These are phyloP conservation scores for Boechera divaricarpa DNA, from an alignment of 345 rosid genomes.

Conservation along the genomic window DNA sequence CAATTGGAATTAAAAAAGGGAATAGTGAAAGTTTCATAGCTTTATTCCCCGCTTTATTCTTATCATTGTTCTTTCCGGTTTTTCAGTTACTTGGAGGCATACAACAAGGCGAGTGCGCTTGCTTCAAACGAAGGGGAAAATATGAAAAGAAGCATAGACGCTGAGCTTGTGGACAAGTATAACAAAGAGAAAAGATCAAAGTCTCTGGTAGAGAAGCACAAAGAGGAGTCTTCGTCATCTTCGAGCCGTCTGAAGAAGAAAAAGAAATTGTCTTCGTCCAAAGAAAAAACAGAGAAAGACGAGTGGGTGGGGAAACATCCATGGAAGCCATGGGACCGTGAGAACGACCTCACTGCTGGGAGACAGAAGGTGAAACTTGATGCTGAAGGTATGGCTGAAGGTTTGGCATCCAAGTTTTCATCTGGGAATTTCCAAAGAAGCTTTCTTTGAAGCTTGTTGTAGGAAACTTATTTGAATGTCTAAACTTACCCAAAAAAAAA, in stretches of 20 bases:
- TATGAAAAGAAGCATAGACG: conserved; percentile 57
- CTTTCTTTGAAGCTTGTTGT: conserved; percentile 40
- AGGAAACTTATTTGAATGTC: too few relatives aligned
- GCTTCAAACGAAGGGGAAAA: conserved; percentile 74
- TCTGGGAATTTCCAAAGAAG: conserved; percentile 78
- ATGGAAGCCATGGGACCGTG: conserved; percentile 99
- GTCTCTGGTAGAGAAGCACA: conserved; percentile 81
- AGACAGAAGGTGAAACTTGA: conserved; percentile 73
- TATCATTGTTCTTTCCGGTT: conserved; percentile 7
- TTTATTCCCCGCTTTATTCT: conserved; percentile 29
- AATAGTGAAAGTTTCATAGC: background rate
- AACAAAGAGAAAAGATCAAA: conserved; percentile 82
- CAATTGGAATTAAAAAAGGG: too few relatives aligned
- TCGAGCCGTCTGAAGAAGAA: conserved; percentile 61
- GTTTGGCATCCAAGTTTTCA: conserved; percentile 83
- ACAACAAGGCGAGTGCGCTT: conserved; percentile 76
- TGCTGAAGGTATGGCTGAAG: conserved; percentile 67
- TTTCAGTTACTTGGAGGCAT: conserved; percentile 85
- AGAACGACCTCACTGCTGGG: conserved; percentile 80
- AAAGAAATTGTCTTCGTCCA: conserved; percentile 47
- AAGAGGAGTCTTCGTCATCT: conserved; percentile 53
- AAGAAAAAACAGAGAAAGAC: conserved; percentile 54
- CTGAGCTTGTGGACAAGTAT: conserved; percentile 86
- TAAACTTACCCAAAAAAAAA: too few relatives aligned
- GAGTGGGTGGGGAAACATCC: conserved; percentile 94